Evolutionary conservation across 106 monocot species (phyloP).

Genomic region (Agapanthus africanus): DNA sequence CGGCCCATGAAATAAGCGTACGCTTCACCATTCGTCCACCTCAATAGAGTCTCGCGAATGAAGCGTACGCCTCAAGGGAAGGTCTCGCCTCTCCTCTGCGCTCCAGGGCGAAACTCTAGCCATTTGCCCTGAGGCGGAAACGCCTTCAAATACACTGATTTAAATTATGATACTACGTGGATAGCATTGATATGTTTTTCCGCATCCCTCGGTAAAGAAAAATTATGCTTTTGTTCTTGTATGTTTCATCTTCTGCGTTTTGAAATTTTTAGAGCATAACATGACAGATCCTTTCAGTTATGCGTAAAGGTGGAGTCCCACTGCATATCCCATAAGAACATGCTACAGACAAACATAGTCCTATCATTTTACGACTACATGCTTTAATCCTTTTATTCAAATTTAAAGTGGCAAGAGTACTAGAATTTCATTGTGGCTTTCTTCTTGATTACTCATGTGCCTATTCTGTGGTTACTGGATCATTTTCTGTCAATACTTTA

Average conservation of each 20-base stretch:
- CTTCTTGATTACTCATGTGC: not conserved
- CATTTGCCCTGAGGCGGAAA: no score
- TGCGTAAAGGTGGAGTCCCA: not conserved
- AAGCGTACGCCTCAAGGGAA: no score
- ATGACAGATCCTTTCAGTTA: not conserved
- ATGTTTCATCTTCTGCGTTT: not conserved
- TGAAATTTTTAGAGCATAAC: not conserved
- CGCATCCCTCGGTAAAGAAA: not conserved
- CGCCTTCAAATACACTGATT: no score
- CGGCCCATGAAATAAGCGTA: no score
- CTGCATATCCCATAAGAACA: not conserved
- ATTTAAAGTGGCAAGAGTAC: not conserved
- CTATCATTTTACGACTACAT: not conserved
- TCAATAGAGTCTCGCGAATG: no score
- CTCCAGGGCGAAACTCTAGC: no score
- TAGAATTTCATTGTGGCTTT: not conserved
- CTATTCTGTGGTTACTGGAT: not conserved
- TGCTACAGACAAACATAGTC: not conserved
- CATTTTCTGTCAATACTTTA: not conserved
- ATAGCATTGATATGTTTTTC: not conserved
- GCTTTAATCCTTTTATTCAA: not conserved
- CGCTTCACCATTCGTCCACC: no score
- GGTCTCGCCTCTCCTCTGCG: no score
- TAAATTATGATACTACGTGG: no score
- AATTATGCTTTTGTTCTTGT: constrained; percentile 3